phyloP scores from a whole-genome alignment of 1,139 yeast species.

The Taphrina pruni region DNA sequence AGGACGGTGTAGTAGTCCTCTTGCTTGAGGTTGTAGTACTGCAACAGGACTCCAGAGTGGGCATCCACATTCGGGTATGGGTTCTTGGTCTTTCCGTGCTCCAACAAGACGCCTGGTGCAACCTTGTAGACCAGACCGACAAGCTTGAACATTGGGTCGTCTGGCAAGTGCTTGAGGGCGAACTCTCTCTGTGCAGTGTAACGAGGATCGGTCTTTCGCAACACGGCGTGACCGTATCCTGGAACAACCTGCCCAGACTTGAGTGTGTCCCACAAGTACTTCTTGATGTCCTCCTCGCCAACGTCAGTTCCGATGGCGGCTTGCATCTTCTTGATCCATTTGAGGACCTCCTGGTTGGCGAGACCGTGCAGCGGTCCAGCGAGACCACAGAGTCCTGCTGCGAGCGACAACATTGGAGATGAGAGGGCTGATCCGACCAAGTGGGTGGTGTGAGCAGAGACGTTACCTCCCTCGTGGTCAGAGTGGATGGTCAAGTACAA shows the following conservation, averaged over 20 bases:
- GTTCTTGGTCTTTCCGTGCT: constrained; percentile 98
- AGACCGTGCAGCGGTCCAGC: constrained; percentile 99
- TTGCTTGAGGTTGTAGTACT: constrained; percentile 95
- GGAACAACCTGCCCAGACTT: constrained; percentile 95
- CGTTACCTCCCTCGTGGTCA: constrained; percentile 99
- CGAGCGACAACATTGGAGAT: constrained; percentile 87
- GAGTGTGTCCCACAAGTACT: constrained; percentile 88
- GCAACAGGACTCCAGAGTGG: constrained; percentile 94
- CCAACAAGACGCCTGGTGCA: constrained; percentile 91
- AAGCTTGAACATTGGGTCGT: constrained; percentile 66
- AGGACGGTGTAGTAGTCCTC: constrained; percentile 96
- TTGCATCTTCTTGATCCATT: constrained; percentile 86
- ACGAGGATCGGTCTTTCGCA: constrained; percentile 97
- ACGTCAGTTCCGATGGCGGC: constrained; percentile 73
- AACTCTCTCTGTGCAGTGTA: constrained; percentile 97
- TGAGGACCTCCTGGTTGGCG: constrained; percentile 97
- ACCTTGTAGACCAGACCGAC: constrained; percentile 91
- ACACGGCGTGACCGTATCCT: constrained; percentile 96
- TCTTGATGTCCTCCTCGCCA: constrained; percentile 75
- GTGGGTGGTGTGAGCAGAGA: constrained; percentile 96
- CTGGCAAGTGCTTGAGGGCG: constrained; percentile 76
- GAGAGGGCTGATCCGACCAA: constrained; percentile 95
- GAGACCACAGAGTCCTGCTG: constrained; percentile 95
- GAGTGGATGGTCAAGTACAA: constrained; percentile 93
- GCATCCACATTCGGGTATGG: constrained; percentile 99